Percentiles rank a stretch among this genome's conserved stretches.
Conservation (phyloP, 129 eudicot genomes). For the Lactuca sativa region DNA sequence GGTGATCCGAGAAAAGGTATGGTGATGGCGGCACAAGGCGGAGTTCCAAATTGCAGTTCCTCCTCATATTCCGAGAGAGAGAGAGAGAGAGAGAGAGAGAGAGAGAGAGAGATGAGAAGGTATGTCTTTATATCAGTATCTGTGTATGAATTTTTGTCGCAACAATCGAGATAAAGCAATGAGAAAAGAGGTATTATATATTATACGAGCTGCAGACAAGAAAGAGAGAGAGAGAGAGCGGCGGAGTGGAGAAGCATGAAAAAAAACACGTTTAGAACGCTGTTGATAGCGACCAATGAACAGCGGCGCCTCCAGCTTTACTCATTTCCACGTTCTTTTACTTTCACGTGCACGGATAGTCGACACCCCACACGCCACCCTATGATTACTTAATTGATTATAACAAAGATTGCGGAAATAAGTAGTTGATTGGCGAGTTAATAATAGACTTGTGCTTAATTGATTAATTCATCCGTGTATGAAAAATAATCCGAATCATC, state of each 20-base stretch:
- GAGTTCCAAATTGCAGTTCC: conserved; percentile 69
- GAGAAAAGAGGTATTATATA: not conserved
- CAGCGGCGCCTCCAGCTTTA: conserved; percentile 10
- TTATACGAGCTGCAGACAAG: not conserved
- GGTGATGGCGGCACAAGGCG: conserved; percentile 60
- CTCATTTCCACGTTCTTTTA: conserved; percentile 11
- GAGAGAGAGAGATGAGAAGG: not conserved
- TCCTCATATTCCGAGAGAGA: conserved; percentile 29
- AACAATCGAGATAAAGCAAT: not conserved
- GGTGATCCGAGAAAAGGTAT: conserved; percentile 20
- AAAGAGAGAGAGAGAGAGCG: not conserved
- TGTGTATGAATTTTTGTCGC: not conserved
- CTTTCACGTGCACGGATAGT: conserved; percentile 17
- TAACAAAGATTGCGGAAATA: no score
- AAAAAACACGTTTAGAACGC: conserved; percentile 17
- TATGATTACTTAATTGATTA: no score
- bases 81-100: not conserved
- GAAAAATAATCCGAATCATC: no score
- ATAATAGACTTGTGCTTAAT: no score
- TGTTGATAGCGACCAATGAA: not conserved
- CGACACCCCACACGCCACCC: not conserved
- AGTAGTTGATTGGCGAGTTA: no score
- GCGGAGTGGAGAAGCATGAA: not conserved
- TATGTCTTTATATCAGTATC: no score
- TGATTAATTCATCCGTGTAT: no score